phyloP scores from a whole-genome alignment of 2,329 filamentous ascomycete genomes.

The Raffaelea arxii region DNA sequence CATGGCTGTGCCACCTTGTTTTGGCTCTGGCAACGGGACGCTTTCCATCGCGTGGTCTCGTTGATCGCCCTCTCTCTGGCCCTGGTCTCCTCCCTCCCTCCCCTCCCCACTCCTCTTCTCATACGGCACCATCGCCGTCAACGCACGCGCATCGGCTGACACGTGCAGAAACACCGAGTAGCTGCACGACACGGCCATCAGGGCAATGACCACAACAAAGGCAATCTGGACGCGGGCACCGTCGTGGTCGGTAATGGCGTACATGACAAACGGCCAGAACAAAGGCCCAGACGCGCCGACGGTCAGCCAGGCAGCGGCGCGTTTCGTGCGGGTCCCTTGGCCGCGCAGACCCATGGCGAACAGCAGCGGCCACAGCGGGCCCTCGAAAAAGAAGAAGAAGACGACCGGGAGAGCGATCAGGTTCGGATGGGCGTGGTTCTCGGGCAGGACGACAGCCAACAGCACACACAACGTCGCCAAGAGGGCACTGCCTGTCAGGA shows the following conservation, averaged over 20 bases:
- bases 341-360: constrained; percentile 72
- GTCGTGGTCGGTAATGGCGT: constrained; percentile 51
- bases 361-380: constrained; percentile 73
- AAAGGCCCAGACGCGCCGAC: constrained; percentile 66
- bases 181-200: constrained; percentile 34
- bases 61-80: too few species aligned
- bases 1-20: too few species aligned
- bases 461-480: constrained; percentile 50
- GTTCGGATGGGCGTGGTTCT: constrained; percentile 29
- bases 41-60: too few species aligned
- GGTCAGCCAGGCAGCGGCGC: constrained; percentile 67
- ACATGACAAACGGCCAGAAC: constrained; percentile 65
- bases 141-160: constrained; percentile 31
- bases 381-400: constrained; percentile 71
- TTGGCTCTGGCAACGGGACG: too few species aligned
- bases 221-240: constrained; percentile 49
- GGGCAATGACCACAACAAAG: constrained; percentile 51
- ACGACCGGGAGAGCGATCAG: constrained; percentile 50
- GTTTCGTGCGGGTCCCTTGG: constrained; percentile 70
- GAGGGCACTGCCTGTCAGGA: constrained; percentile 53
- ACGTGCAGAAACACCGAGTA: constrained; percentile 41
- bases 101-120: too few species aligned
- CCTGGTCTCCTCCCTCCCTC: too few species aligned
- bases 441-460: constrained; percentile 35
- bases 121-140: constrained; percentile 15